Evolutionary conservation across 352 stramenopile genomes (phyloP), one percentile per base, ranked within the genome.

Genomic region (Aphanomyces invadans): DNA sequence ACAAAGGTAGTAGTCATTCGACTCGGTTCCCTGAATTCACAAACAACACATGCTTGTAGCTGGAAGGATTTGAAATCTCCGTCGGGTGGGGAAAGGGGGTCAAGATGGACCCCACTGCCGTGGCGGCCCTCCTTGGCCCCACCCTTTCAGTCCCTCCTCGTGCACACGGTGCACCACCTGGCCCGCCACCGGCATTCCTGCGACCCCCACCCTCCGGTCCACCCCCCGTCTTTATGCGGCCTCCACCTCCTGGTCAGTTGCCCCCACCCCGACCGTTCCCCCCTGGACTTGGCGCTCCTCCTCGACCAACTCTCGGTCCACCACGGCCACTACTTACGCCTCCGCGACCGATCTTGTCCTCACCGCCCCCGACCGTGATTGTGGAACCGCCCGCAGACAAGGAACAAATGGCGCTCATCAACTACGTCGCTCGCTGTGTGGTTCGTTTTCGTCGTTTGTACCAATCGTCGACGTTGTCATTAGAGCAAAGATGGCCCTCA

Each of bases 71-170:
- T 32, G 73, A 78, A 45, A 89, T 92, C 68, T 76, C 88, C 62
- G 81, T 92, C 54, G 79, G 80, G 9, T 92, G 83, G 83, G 79
- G 83, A 4, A 92, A 92, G 75, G 81, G 80, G 17, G 81, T 92
- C 46, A 87, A 85, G 57, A 88, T 92, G 69, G 79, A 87, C 42
- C 60, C 73, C 39, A 46, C 39, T 65, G 7, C 38, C 57, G n/a
- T 39, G 57, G 32, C 11, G 70, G 7, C 59, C 66, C 12, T 38
- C 54, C 62, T n/a, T 51, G 17, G 55, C 61, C 10, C n/a, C 70
- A 26, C 25, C 44, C n/a, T n/a, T n/a, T n/a, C n/a, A n/a, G n/a
- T n/a, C n/a, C n/a, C n/a, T n/a, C n/a, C n/a, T n/a, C n/a, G n/a
- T n/a, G n/a, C n/a, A n/a, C n/a, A n/a, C n/a, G n/a, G n/a, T n/a